phyloP scores from a whole-genome alignment of 352 stramenopile species.

The Phytophthora vignae region DNA sequence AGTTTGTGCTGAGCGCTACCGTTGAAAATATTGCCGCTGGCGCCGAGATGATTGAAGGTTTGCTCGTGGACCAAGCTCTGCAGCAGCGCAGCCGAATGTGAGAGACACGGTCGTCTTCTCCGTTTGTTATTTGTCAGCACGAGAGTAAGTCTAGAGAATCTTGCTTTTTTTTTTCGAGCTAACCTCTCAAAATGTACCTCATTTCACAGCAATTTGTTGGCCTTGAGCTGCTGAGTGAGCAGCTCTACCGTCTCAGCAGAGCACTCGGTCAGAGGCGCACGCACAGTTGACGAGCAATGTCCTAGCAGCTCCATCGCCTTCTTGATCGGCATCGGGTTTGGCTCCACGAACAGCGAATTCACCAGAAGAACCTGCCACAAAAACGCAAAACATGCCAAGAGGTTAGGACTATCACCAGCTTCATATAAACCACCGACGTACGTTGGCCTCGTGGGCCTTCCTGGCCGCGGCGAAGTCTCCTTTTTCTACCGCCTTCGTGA shows the following conservation, averaged over 20 bases:
- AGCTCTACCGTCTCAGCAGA: constrained; percentile 51
- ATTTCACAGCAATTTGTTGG: constrained; percentile 50
- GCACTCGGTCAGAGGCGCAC: constrained; percentile 59
- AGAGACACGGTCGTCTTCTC: neutral
- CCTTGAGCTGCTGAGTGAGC: constrained; percentile 56
- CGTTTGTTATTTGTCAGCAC: neutral
- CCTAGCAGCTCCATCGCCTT: constrained; percentile 75
- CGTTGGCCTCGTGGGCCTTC: constrained; percentile 78
- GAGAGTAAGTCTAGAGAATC: neutral
- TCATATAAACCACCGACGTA: too few relatives aligned
- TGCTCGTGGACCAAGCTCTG: constrained; percentile 38
- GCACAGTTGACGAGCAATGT: constrained; percentile 60
- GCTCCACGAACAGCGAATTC: constrained; percentile 67
- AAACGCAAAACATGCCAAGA: neutral
- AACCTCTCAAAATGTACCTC: neutral
- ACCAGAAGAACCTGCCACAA: constrained; percentile 19
- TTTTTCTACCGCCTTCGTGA: constrained; percentile 74
- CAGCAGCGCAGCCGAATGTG: constrained; percentile 24
- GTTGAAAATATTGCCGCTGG: constrained; percentile 46
- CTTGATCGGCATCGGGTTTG: constrained; percentile 85
- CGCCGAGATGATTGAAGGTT: constrained; percentile 60
- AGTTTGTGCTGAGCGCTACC: constrained; percentile 52
- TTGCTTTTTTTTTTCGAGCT: neutral
- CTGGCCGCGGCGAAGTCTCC: constrained; percentile 74
- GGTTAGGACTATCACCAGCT: too few relatives aligned